A percentile compares a stretch with the other conserved stretches of the same genome.
Evolutionary conservation across 2,329 filamentous ascomycete species (phyloP).

Genomic region (Cercospora zeae-maydis): DNA sequence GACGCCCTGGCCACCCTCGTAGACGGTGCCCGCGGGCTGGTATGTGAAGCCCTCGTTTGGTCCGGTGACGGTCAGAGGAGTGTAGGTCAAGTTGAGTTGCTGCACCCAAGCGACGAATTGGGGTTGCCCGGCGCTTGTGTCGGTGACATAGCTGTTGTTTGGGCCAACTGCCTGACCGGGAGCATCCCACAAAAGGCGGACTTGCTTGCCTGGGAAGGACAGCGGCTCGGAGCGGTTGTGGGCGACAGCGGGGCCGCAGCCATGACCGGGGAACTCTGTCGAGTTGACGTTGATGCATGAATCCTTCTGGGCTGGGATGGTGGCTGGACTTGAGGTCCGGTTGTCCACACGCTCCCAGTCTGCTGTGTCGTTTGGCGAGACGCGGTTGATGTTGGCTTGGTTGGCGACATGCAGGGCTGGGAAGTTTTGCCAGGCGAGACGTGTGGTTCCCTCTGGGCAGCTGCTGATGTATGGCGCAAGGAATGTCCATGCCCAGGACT

Average conservation of each 20-base stretch:
- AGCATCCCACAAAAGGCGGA: conserved; percentile 69
- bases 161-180: conserved; percentile 68
- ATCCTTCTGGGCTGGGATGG: conserved; percentile 45
- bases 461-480: conserved; percentile 76
- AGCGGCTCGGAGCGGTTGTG: conserved; percentile 69
- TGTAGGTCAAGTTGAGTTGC: conserved; percentile 60
- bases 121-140: conserved; percentile 54
- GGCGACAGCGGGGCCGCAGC: conserved; percentile 62
- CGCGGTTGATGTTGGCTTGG: conserved; percentile 69
- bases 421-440: conserved; percentile 81
- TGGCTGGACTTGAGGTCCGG: conserved; percentile 55
- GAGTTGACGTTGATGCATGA: conserved; percentile 57
- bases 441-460: conserved; percentile 69
- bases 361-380: conserved; percentile 59
- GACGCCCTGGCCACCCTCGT: conserved; percentile 59
- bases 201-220: conserved; percentile 68
- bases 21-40: conserved; percentile 69
- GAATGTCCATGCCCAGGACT: conserved; percentile 80
- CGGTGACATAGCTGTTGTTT: conserved; percentile 77
- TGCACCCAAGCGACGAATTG: conserved; percentile 71
- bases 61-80: conserved; percentile 61
- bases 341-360: conserved; percentile 63
- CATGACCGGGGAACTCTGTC: conserved; percentile 42
- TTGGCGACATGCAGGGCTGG: conserved; percentile 68
- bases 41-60: conserved; percentile 61